Evolutionary conservation across 768 basidiomycete species (phyloP), one percentile per base, ranked within the genome.

Genomic region (Lyophyllum decastes): DNA sequence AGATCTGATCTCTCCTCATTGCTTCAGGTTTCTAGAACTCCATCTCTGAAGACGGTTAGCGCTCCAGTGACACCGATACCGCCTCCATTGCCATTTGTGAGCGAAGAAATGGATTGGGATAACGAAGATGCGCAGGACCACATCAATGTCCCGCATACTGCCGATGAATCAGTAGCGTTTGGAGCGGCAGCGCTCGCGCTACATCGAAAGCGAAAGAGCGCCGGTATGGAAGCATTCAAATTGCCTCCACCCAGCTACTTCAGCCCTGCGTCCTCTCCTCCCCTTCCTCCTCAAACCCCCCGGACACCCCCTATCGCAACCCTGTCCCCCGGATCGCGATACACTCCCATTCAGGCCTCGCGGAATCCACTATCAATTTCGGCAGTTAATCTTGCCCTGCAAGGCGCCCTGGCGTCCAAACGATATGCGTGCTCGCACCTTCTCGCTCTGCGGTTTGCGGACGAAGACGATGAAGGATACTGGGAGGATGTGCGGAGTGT

Each of bases 401-500:
- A 89, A 55, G 79, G 78, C n/a, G 86, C 90, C 0, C 61, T 92
- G 14, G 79, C 85, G 2, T 82, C 90, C 17, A 90, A 87, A 61
- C 82, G 92, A 14, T 92, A 90, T 64, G 82, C 91, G 0, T 90
- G 88, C 55, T 82, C 92, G 2, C 90, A 94, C 67, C 77, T 94
- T 3, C 78, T 94, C 2, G 92, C 92, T 4, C 70, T 94, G 49
- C 80, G 92, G 1, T 94, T 94, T 66, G 66, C 61, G 43, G 86
- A 87, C 46, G 84, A 83, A 48, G 89, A 87, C 33, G 89, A 90
- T 60, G 86, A 87, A 50, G 76, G 79, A 5, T 94, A 94, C 63
- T 94, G 92, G 92, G 92, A 93, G 63, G 87, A 93, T 63, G 90
- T 90, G 26, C 81, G 88, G 14, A 84, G 86, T 25, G 84, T 94